phyloP scores from a whole-genome alignment of 106 monocot genomes.

The Acorus gramineus region DNA sequence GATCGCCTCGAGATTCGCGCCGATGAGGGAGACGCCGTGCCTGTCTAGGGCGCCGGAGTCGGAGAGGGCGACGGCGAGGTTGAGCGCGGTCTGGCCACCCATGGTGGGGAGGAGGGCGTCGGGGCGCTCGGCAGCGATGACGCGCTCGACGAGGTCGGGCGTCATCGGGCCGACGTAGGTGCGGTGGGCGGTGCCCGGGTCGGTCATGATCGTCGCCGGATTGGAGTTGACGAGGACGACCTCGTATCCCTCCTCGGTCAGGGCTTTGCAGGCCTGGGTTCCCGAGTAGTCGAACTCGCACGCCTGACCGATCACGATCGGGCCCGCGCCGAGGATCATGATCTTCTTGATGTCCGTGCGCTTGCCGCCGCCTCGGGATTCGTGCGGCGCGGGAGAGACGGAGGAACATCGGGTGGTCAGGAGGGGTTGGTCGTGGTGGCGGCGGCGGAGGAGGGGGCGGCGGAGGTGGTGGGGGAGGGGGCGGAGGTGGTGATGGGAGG shows the following conservation, averaged over 20 bases:
- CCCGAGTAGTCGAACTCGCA: constrained; percentile 99
- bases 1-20: constrained; percentile 83
- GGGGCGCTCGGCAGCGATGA: constrained; percentile 69
- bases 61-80: constrained; percentile 81
- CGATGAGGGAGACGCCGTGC: constrained; percentile 68
- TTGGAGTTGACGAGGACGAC: constrained; percentile 96
- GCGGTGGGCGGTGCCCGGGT: constrained; percentile 73
- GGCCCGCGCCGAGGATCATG: constrained; percentile 89
- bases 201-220: constrained; percentile 99
- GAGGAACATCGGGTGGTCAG: not conserved
- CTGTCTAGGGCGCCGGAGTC: constrained; percentile 64
- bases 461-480: constrained; percentile 8
- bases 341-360: constrained; percentile 93
- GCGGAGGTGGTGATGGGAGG: not conserved
- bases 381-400: not conserved
- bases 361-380: constrained; percentile 27
- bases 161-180: constrained; percentile 97
- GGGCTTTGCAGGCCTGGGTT: constrained; percentile 92
- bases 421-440: constrained; percentile 1
- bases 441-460: not conserved
- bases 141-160: constrained; percentile 62
- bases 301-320: constrained; percentile 95
- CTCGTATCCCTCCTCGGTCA: constrained; percentile 85
- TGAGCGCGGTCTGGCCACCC: constrained; percentile 99
- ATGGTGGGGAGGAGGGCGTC: constrained; percentile 93